Conservation (phyloP, 306 rosid genomes). For the Begonia masoniana region DNA sequence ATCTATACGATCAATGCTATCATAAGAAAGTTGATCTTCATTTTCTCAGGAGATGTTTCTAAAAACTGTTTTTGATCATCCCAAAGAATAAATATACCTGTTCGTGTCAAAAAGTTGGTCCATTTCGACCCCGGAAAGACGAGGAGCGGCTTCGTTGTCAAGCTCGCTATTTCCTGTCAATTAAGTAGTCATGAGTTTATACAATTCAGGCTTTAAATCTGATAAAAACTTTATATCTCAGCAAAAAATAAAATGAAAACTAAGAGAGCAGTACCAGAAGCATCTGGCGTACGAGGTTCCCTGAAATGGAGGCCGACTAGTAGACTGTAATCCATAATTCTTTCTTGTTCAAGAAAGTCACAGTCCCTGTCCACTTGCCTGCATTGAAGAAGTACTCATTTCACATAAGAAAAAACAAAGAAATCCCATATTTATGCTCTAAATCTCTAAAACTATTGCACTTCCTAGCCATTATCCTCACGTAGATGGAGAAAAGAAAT, state of each 20-base stretch:
- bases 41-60: too few relatives aligned
- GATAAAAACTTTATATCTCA: too few relatives aligned
- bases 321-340: slow-evolving; percentile 95
- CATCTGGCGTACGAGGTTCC: slow-evolving; percentile 23
- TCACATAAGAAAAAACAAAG: not conserved
- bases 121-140: slow-evolving; percentile 12
- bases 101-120: slow-evolving; percentile 34
- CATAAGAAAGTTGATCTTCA: too few relatives aligned
- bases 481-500: slow-evolving; percentile 1
- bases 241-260: slow-evolving; percentile 10
- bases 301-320: slow-evolving; percentile 83
- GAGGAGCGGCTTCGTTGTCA: not conserved
- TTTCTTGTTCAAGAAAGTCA: slow-evolving; percentile 85
- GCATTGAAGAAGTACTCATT: slow-evolving; percentile 16
- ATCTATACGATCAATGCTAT: too few relatives aligned
- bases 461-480: too few relatives aligned
- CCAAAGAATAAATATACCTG: slow-evolving; percentile 23
- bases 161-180: slow-evolving; percentile 17
- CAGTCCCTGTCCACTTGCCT: slow-evolving; percentile 96
- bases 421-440: too few relatives aligned
- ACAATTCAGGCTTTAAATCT: too few relatives aligned
- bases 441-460: too few relatives aligned
- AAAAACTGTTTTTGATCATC: not conserved
- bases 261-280: slow-evolving; percentile 17
- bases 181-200: not conserved